Percentiles rank a stretch among this genome's conserved stretches.
Conservation (phyloP, 148 eudicot genomes). For the Limonium bicolor region DNA sequence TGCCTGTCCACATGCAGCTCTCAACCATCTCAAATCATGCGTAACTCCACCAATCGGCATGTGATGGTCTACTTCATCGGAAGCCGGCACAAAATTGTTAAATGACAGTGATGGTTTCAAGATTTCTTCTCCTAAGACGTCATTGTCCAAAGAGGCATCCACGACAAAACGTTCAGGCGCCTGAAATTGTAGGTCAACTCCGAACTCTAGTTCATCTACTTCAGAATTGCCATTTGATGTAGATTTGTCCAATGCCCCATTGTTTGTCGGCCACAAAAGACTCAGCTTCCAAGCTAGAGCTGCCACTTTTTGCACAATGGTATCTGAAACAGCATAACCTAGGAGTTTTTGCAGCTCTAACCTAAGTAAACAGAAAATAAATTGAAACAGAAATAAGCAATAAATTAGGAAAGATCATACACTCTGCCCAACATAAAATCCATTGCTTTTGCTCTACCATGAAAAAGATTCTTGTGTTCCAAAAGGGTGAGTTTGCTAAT, state of each 20-base stretch:
- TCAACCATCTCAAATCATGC: slow-evolving; percentile 78
- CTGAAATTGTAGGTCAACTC: slow-evolving; percentile 55
- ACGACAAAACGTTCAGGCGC: slow-evolving; percentile 72
- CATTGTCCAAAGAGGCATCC: slow-evolving; percentile 53
- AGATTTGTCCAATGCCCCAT: slow-evolving; percentile 7
- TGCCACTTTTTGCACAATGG: slow-evolving; percentile 36
- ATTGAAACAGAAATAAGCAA: no score
- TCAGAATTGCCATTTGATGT: slow-evolving; percentile 15
- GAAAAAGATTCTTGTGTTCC: no score
- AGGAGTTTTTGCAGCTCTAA: slow-evolving; percentile 59
- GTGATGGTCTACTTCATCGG: slow-evolving; percentile 42
- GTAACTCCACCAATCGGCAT: slow-evolving; percentile 17
- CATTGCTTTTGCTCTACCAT: no score
- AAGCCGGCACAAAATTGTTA: slow-evolving; percentile 32
- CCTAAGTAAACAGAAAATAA: no score
- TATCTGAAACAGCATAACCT: slow-evolving; percentile 47
- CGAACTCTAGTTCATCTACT: slow-evolving; percentile 52
- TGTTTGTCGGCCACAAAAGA: slow-evolving; percentile 33
- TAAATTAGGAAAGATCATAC: no score
- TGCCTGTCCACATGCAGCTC: slow-evolving; percentile 56
- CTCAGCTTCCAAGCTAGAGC: slow-evolving; percentile 39
- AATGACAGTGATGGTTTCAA: slow-evolving; percentile 27
- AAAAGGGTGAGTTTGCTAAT: no score
- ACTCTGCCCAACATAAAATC: no score
- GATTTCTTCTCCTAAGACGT: slow-evolving; percentile 25